Evolutionary conservation across 352 stramenopile genomes (phyloP), one percentile per base, ranked within the genome.

Genomic region (Phytopythium delawarense): DNA sequence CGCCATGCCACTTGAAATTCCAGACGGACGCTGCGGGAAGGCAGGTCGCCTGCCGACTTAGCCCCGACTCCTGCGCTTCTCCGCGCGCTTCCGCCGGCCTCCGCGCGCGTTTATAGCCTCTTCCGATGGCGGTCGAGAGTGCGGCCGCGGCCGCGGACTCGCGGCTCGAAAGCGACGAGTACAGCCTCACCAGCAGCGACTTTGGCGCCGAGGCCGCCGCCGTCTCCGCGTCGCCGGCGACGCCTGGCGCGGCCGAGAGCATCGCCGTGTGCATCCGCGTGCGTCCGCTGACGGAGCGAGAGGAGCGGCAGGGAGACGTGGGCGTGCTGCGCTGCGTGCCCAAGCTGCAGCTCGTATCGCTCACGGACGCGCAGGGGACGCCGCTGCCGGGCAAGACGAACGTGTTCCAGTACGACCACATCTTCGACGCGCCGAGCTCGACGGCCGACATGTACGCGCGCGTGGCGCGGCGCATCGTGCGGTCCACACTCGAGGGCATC

Each of bases 221-320:
- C 45, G 4, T 32, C 45, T 16, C 25, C 9, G 21, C 45, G 45
- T 32, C 21, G 42, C 42, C 42, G 45, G n/a, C 45, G 28, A 32
- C 28, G 59, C 28, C 58, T 2, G 63, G 63, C 51, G 68, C 76
- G 64, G 72, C 76, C 37, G 84, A 93, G 70, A 91, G 80, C 70
- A 89, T 92, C 63, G 79, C 84, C 56, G 85, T 94, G 50, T 92
- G 85, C 66, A 91, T 94, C 70, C 85, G 85, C 40, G 80, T 92
- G 66, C 81, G 85, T 23, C 81, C 85, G 32, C 69, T 92, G 59
- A 94, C 88, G 57, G 83, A 88, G 62, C 79, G 85, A 50, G 85
- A 94, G 67, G 65, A 60, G 61, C 71, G 67, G 48, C 61, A 62
- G 25, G 60, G 73, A 18, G 85, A 92, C 64, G 48, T 42, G 32